These are phyloP conservation scores for Rhizophora apiculata DNA, from an alignment of 345 rosid genomes.

Conservation along the genomic window DNA sequence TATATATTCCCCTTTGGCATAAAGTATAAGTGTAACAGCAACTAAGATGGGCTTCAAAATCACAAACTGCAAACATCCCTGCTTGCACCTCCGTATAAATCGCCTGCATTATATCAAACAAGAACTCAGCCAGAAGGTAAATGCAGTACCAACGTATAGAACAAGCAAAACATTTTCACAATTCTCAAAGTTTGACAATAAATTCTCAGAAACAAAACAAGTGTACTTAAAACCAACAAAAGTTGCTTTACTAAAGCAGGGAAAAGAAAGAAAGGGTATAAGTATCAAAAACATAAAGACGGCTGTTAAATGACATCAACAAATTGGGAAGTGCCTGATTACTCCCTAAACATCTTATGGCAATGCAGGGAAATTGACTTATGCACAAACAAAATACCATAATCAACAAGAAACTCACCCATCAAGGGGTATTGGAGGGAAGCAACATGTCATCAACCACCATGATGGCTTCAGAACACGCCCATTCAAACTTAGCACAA, in stretches of 20 bases:
- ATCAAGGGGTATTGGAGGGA: neutral
- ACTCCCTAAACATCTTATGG: neutral
- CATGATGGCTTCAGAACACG: neutral
- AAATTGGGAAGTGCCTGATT: neutral
- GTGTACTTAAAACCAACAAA: neutral
- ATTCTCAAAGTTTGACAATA: neutral
- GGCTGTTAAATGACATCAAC: neutral
- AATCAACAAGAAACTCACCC: slow-evolving; percentile 1
- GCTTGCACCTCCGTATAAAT: slow-evolving; percentile 95
- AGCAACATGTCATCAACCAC: slow-evolving; percentile 1
- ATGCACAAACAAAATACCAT: neutral
- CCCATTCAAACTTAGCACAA: neutral
- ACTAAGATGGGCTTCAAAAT: slow-evolving; percentile 90
- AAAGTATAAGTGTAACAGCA: slow-evolving; percentile 80
- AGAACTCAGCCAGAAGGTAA: neutral
- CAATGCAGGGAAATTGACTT: neutral
- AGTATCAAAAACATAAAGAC: neutral
- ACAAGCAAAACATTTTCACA: neutral
- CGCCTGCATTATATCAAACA: slow-evolving; percentile 46
- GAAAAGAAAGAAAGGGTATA: neutral
- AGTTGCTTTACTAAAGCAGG: neutral
- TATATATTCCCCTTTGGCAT: slow-evolving; percentile 85
- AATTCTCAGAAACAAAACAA: neutral
- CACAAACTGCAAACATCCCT: slow-evolving; percentile 97
- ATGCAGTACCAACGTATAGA: neutral